phyloP scores from a whole-genome alignment of 176 grass and related monocot species.

The Alopecurus myosuroides region DNA sequence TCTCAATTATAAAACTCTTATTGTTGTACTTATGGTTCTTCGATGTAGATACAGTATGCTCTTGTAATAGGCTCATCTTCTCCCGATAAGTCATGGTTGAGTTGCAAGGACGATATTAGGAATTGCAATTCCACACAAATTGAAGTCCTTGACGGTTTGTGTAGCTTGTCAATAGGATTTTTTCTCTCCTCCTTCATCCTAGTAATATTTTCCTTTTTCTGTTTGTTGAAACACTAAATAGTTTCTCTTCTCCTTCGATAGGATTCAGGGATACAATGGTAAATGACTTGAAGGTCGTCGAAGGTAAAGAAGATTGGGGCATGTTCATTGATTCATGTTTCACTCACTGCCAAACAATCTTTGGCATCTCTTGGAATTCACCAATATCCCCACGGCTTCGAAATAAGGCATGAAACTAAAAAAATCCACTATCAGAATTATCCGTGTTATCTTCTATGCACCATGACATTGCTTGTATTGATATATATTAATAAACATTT shows the following conservation, averaged over 20 bases:
- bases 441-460: neutral
- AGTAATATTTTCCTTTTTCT: no score
- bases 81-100: constrained; percentile 33
- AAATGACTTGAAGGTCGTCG: constrained; percentile 22
- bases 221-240: neutral
- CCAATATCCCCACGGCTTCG: constrained; percentile 30
- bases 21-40: neutral
- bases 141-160: constrained; percentile 46
- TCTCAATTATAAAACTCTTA: neutral
- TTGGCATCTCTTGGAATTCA: constrained; percentile 39
- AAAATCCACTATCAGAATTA: no score
- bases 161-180: neutral
- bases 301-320: constrained; percentile 34
- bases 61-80: constrained; percentile 27
- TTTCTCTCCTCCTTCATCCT: no score
- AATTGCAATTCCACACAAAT: constrained; percentile 41
- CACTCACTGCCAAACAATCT: constrained; percentile 58
- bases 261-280: constrained; percentile 46
- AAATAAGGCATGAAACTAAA: no score
- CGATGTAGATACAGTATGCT: constrained; percentile 31
- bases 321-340: constrained; percentile 83
- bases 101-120: constrained; percentile 42
- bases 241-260: neutral
- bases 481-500: neutral
- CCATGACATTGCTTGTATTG: neutral